phyloP scores from a whole-genome alignment of 176 grass and related monocot genomes.

The Stipa capillata region DNA sequence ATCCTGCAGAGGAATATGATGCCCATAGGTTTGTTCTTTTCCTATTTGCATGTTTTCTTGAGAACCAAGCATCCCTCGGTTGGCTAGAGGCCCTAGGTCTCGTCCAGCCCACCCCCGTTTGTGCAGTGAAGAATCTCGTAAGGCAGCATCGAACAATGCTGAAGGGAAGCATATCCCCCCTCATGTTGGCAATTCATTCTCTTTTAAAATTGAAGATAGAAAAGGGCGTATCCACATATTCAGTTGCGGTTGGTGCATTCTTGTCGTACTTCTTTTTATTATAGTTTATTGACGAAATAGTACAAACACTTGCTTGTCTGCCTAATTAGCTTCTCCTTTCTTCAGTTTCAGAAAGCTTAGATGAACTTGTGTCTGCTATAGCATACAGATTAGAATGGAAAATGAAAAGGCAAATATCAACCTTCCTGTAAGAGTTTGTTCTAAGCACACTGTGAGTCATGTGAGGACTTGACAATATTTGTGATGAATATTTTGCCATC shows the following conservation, averaged over 20 bases:
- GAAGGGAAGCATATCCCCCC: constrained; percentile 45
- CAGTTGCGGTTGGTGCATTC: constrained; percentile 48
- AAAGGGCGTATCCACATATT: constrained; percentile 63
- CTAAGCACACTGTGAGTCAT: too few species aligned
- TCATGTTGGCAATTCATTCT: constrained; percentile 49
- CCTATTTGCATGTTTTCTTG: too few species aligned
- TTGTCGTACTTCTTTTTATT: not conserved
- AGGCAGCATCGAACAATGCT: constrained; percentile 22
- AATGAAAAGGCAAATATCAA: constrained; percentile 29
- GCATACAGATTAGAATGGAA: constrained; percentile 34
- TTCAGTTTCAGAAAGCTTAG: constrained; percentile 52
- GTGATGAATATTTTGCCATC: too few species aligned
- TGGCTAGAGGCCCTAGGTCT: too few species aligned
- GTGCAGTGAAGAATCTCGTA: constrained; percentile 52
- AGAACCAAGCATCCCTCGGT: too few species aligned
- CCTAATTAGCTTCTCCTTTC: not conserved
- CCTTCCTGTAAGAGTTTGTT: constrained; percentile 49
- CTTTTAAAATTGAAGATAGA: constrained; percentile 46
- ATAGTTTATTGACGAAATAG: not conserved
- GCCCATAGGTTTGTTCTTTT: constrained; percentile 43
- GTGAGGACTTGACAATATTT: too few species aligned
- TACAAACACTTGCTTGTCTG: too few species aligned
- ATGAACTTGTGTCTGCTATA: constrained; percentile 52
- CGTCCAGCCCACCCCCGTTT: too few species aligned
- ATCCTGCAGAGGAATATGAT: constrained; percentile 55